These are phyloP conservation scores for Acorus calamus DNA, from an alignment of 106 monocot genomes.

Conservation along the genomic window DNA sequence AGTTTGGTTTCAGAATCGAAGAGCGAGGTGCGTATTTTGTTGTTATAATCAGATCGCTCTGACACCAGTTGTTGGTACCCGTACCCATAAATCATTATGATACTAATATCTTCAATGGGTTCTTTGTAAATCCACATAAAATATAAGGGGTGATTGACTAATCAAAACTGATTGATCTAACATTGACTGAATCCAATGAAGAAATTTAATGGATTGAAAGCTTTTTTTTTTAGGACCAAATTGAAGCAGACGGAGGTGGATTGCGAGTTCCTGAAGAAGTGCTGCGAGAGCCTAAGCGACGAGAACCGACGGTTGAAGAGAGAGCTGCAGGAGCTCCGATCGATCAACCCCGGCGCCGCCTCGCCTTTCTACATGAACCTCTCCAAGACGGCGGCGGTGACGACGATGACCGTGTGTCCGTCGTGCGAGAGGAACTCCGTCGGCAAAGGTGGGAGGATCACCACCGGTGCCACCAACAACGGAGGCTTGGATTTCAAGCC, in stretches of 20 bases:
- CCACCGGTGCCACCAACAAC: no score
- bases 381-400: slow-evolving; percentile 1
- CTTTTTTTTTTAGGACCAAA: slow-evolving; percentile 55
- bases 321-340: slow-evolving; percentile 33
- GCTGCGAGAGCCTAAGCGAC: slow-evolving; percentile 33
- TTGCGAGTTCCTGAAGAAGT: slow-evolving; percentile 41
- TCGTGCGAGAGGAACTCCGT: slow-evolving; percentile 13
- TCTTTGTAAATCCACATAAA: no score
- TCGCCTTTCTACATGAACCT: not conserved
- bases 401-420: slow-evolving; percentile 12
- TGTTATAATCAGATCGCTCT: no score
- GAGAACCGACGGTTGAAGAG: slow-evolving; percentile 36
- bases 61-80: no score
- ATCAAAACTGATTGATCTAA: no score
- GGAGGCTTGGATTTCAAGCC: no score
- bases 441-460: not conserved
- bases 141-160: no score
- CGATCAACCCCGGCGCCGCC: not conserved
- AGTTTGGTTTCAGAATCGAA: slow-evolving; percentile 47
- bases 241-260: slow-evolving; percentile 58
- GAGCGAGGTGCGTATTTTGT: slow-evolving; percentile 24
- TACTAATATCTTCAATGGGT: no score
- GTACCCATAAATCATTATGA: no score
- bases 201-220: not conserved
- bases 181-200: not conserved